Evolutionary conservation across 257 asterid genomes (phyloP).

Genomic region (Solanum tarijense): DNA sequence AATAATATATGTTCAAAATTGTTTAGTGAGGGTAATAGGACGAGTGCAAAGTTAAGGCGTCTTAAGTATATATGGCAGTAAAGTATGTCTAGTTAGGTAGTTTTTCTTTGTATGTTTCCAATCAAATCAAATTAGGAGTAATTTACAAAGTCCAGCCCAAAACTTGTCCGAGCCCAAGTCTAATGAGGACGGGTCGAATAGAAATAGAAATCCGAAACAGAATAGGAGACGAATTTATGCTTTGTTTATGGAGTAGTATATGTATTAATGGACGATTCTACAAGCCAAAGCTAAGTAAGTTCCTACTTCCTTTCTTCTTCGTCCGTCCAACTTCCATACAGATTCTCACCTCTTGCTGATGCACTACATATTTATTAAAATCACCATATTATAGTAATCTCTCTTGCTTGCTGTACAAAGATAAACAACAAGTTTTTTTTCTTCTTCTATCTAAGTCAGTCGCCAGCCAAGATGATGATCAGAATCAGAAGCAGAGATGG

Average conservation of each 20-base stretch:
- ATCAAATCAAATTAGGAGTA: no score
- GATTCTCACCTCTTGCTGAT: not conserved
- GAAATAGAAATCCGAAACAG: not conserved
- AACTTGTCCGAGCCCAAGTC: not conserved
- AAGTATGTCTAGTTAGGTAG: no score
- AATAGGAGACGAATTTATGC: not conserved
- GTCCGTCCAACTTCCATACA: not conserved
- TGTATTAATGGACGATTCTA: not conserved
- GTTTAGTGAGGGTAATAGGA: no score
- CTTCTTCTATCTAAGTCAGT: not conserved
- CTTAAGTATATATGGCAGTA: no score
- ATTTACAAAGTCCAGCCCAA: not conserved
- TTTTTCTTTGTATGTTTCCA: no score
- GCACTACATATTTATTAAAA: not conserved
- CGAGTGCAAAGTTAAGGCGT: no score
- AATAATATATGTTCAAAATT: no score
- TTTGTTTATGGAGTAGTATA: not conserved
- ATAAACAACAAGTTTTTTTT: not conserved
- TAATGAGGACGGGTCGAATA: not conserved
- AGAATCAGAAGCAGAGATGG: conserved; percentile 99
- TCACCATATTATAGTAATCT: not conserved
- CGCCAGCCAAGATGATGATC: conserved; percentile 60
- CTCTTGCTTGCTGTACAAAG: not conserved
- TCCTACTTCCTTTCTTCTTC: not conserved
- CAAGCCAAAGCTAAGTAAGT: not conserved